These are phyloP conservation scores for Leishmania aethiopica DNA, from an alignment of 208 protist genomes.

Conservation along the genomic window DNA sequence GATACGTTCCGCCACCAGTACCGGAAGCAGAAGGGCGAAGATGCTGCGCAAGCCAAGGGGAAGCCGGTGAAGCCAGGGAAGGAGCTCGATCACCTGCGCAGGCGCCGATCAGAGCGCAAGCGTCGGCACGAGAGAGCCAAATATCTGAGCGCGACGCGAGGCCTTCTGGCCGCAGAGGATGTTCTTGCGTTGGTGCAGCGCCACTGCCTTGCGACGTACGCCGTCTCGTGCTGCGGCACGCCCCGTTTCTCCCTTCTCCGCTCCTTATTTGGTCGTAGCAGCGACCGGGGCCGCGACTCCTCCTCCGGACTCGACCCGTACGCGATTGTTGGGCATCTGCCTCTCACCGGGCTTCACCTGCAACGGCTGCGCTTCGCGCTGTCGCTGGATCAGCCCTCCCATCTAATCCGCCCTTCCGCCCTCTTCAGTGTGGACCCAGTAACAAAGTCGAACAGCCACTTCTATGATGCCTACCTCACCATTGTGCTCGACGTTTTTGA, in stretches of 20 bases:
- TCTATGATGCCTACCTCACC: slow-evolving; percentile 82
- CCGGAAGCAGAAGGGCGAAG: background rate
- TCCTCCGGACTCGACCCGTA: slow-evolving; percentile 26
- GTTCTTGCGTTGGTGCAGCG: slow-evolving; percentile 51
- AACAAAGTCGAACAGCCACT: slow-evolving; percentile 61
- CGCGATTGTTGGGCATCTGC: slow-evolving; percentile 55
- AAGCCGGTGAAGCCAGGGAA: background rate
- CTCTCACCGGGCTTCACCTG: slow-evolving; percentile 52
- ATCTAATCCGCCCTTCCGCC: slow-evolving; percentile 41
- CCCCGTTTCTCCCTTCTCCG: slow-evolving; percentile 63
- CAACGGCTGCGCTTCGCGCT: slow-evolving; percentile 80
- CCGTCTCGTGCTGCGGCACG: slow-evolving; percentile 69
- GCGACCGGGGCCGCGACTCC: background rate
- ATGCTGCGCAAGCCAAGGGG: background rate
- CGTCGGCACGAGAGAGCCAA: slow-evolving; percentile 16
- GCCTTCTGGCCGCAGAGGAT: slow-evolving; percentile 58
- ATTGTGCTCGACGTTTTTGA: slow-evolving; percentile 68
- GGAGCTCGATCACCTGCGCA: slow-evolving; percentile 23
- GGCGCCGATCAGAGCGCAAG: slow-evolving; percentile 17
- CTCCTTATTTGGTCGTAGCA: slow-evolving; percentile 20
- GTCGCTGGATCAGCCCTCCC: slow-evolving; percentile 75
- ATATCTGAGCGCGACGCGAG: slow-evolving; percentile 55
- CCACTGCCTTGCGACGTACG: slow-evolving; percentile 83
- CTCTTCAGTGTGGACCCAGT: slow-evolving; percentile 70
- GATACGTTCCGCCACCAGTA: slow-evolving; percentile 30